A percentile compares a stretch with the other conserved stretches of the same genome.
These are phyloP conservation scores for Pythium aristosporum DNA, from an alignment of 352 stramenopile species.

Conservation along the genomic window DNA sequence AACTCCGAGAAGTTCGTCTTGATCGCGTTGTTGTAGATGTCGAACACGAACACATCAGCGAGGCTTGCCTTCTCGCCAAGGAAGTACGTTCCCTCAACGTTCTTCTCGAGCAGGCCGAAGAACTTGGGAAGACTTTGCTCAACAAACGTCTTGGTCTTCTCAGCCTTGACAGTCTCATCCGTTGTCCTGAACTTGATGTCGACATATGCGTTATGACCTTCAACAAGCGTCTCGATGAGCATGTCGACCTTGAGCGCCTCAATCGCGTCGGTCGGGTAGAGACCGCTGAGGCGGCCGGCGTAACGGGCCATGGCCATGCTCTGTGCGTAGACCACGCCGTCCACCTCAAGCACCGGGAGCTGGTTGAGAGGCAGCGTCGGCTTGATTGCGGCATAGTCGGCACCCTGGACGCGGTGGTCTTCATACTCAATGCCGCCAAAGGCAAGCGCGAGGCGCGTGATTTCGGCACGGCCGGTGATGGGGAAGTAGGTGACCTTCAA, in stretches of 20 bases:
- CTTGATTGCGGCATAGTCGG: constrained; percentile 37
- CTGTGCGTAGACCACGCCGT: constrained; percentile 45
- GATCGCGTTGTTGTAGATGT: too few relatives aligned
- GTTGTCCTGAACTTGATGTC: constrained; percentile 4
- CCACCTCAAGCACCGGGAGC: constrained; percentile 48
- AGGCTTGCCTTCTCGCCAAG: constrained; percentile 40
- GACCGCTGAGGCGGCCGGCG: constrained; percentile 39
- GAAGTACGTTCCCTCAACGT: constrained; percentile 52
- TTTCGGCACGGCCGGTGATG: constrained; percentile 41
- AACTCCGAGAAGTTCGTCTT: too few relatives aligned
- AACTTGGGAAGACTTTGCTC: constrained; percentile 39
- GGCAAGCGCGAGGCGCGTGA: constrained; percentile 46
- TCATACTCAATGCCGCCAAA: constrained; percentile 51
- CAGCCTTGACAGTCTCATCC: constrained; percentile 40
- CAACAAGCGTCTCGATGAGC: constrained; percentile 35
- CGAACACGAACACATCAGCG: too few relatives aligned
- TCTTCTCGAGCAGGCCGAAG: constrained; percentile 39
- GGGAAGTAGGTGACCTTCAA: constrained; percentile 58
- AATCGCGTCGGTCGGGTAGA: constrained; percentile 45
- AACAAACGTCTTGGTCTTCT: constrained; percentile 45
- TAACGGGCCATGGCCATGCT: constrained; percentile 62
- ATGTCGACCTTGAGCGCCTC: constrained; percentile 46
- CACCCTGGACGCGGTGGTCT: constrained; percentile 37
- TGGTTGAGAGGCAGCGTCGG: constrained; percentile 44
- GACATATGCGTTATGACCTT: constrained; percentile 28